phyloP scores from a whole-genome alignment of 2,329 filamentous ascomycete genomes.

The Exutisphaerella laricina region DNA sequence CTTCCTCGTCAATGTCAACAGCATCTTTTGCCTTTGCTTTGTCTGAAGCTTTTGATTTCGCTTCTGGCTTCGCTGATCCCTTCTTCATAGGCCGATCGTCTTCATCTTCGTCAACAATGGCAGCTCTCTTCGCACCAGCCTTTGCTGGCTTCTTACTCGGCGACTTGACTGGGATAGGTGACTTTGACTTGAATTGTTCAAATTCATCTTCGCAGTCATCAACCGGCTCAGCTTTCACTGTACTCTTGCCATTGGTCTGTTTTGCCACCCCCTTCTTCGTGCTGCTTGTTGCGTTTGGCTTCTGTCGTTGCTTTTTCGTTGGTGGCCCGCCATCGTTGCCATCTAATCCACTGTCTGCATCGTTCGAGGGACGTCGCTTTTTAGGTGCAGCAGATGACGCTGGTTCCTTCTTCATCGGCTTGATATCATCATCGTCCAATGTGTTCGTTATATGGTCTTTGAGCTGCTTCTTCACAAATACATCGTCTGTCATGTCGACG shows the following conservation, averaged over 20 bases:
- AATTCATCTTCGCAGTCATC: constrained; percentile 11
- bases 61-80: not conserved
- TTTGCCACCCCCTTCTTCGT: constrained; percentile 26
- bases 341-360: constrained; percentile 24
- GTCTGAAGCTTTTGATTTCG: constrained; percentile 11
- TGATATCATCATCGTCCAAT: constrained; percentile 26
- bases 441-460: no score
- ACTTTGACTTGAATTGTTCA: constrained; percentile 7
- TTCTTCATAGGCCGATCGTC: constrained; percentile 4
- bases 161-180: not conserved
- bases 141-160: constrained; percentile 12
- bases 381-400: constrained; percentile 21
- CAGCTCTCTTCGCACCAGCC: constrained; percentile 10
- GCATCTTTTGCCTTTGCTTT: constrained; percentile 2
- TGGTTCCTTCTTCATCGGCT: constrained; percentile 18
- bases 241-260: constrained; percentile 15
- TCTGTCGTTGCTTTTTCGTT: constrained; percentile 33
- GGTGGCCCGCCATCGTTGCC: constrained; percentile 32
- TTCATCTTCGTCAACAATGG: constrained; percentile 17
- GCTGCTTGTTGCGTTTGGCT: constrained; percentile 16
- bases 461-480: constrained; percentile 18
- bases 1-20: not conserved
- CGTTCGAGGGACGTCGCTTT: constrained; percentile 25
- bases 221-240: constrained; percentile 8
- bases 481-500: constrained; percentile 30